These are phyloP conservation scores for Botrytis medusae DNA, from an alignment of 2,329 filamentous ascomycete genomes.

Conservation along the genomic window DNA sequence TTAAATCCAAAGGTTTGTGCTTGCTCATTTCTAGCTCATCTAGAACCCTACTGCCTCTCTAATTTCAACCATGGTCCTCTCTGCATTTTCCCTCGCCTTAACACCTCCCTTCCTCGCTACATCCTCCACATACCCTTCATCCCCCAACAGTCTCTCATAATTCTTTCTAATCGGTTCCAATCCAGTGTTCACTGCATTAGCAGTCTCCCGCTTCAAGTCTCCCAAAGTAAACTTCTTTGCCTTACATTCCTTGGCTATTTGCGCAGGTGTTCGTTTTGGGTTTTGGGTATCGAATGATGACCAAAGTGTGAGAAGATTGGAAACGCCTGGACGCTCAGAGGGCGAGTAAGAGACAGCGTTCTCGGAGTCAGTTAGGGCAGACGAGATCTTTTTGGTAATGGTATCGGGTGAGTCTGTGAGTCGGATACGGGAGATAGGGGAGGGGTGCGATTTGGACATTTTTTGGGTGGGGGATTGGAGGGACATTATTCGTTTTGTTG, in stretches of 20 bases:
- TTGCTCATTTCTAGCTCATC: too few relatives aligned
- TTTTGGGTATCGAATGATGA: conserved; percentile 60
- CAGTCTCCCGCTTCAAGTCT: conserved; percentile 64
- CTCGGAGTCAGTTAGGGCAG: conserved; percentile 73
- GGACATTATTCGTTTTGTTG: conserved; percentile 85
- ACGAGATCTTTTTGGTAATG: conserved; percentile 68
- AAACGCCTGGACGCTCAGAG: conserved; percentile 69
- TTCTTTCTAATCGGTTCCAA: conserved; percentile 56
- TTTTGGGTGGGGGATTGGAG: conserved; percentile 74
- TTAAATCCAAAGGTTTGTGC: not conserved
- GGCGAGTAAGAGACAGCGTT: conserved; percentile 72
- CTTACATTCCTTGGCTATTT: conserved; percentile 45
- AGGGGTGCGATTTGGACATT: conserved; percentile 88
- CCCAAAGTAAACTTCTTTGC: conserved; percentile 48
- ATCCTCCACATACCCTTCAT: conserved; percentile 54
- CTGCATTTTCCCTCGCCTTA: conserved; percentile 62
- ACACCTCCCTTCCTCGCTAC: conserved; percentile 58
- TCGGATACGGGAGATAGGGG: conserved; percentile 73
- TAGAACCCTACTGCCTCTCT: conserved; percentile 46
- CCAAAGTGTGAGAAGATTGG: conserved; percentile 83
- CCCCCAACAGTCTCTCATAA: conserved; percentile 53
- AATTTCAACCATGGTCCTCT: conserved; percentile 48
- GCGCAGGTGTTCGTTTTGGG: conserved; percentile 41
- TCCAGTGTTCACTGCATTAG: conserved; percentile 54
- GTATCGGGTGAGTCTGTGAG: conserved; percentile 68